These are phyloP conservation scores for Neurospora africana DNA, from an alignment of 495 filamentous ascomycete species.

Conservation along the genomic window DNA sequence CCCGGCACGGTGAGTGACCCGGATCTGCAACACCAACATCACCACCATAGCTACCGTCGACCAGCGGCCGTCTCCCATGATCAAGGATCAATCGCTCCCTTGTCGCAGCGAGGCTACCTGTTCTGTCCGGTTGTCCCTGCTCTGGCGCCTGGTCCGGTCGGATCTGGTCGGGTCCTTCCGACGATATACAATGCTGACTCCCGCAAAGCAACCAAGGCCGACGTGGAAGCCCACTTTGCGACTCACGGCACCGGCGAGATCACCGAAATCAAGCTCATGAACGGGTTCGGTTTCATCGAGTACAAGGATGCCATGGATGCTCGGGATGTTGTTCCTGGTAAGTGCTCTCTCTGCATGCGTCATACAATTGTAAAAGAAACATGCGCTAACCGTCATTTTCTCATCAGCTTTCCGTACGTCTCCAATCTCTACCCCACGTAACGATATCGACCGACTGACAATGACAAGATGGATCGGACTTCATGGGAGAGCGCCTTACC, in stretches of 20 bases:
- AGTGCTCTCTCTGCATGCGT: conserved; percentile 19
- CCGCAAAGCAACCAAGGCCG: conserved; percentile 76
- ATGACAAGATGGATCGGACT: conserved; percentile 81
- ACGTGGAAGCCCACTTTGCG: conserved; percentile 92
- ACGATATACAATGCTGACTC: conserved; percentile 9
- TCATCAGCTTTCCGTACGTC: conserved; percentile 47
- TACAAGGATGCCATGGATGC: conserved; percentile 97
- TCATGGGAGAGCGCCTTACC: conserved; percentile 92
- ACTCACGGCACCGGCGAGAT: conserved; percentile 94
- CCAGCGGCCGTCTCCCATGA: neutral
- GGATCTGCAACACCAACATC: conserved; percentile 23
- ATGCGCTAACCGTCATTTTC: conserved; percentile 14
- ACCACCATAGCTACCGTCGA: neutral
- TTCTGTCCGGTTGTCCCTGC: neutral
- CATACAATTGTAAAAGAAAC: conserved; percentile 12
- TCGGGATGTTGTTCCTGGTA: conserved; percentile 93
- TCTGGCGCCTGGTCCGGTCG: neutral
- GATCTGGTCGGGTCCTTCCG: neutral
- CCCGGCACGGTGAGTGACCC: conserved; percentile 73
- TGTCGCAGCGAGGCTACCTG: neutral
- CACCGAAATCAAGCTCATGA: conserved; percentile 98
- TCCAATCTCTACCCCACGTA: conserved; percentile 18
- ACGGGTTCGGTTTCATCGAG: conserved; percentile 98
- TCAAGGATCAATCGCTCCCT: neutral
- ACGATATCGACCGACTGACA: conserved; percentile 28